phyloP scores from a whole-genome alignment of 495 filamentous ascomycete genomes.

The Neurospora sp. region DNA sequence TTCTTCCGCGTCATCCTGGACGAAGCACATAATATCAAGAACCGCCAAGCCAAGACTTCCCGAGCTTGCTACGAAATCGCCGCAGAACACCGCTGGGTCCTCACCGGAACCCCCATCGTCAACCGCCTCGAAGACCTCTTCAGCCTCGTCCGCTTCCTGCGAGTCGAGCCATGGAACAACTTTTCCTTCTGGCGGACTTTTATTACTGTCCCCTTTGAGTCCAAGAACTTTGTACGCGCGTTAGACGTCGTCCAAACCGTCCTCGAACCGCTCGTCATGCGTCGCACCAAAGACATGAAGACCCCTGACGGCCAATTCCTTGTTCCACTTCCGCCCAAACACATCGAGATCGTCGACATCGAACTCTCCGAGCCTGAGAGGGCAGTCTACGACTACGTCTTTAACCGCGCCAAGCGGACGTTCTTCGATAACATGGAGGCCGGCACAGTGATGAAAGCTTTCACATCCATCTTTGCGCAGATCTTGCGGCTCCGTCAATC shows the following conservation, averaged over 20 bases:
- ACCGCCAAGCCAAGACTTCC: slow-evolving; percentile 78
- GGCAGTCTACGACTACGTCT: slow-evolving; percentile 87
- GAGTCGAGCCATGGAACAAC: slow-evolving; percentile 95
- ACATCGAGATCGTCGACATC: slow-evolving; percentile 72
- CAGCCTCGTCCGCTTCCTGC: slow-evolving; percentile 79
- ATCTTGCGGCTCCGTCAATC: slow-evolving; percentile 89
- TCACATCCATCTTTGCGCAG: slow-evolving; percentile 93
- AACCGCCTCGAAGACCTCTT: slow-evolving; percentile 97
- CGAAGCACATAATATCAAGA: slow-evolving; percentile 92
- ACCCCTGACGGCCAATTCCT: slow-evolving; percentile 80
- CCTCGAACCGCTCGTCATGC: slow-evolving; percentile 86
- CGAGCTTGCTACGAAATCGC: slow-evolving; percentile 84
- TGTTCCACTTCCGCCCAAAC: slow-evolving; percentile 74
- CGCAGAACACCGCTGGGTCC: slow-evolving; percentile 79
- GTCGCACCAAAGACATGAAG: slow-evolving; percentile 95
- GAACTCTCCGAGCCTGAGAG: slow-evolving; percentile 75
- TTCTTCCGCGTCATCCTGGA: slow-evolving; percentile 94
- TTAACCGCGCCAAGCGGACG: slow-evolving; percentile 66
- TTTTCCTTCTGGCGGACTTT: slow-evolving; percentile 99
- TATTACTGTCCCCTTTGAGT: slow-evolving; percentile 94
- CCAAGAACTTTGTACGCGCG: slow-evolving; percentile 83
- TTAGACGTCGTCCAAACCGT: slow-evolving; percentile 97
- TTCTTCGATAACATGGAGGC: slow-evolving; percentile 80
- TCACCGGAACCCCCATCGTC: slow-evolving; percentile 95
- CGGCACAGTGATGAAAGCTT: slow-evolving; percentile 87